Percentiles rank a stretch among this genome's conserved stretches.
phyloP scores from a whole-genome alignment of 2,329 filamentous ascomycete species.

The Scedosporium apiospermum region DNA sequence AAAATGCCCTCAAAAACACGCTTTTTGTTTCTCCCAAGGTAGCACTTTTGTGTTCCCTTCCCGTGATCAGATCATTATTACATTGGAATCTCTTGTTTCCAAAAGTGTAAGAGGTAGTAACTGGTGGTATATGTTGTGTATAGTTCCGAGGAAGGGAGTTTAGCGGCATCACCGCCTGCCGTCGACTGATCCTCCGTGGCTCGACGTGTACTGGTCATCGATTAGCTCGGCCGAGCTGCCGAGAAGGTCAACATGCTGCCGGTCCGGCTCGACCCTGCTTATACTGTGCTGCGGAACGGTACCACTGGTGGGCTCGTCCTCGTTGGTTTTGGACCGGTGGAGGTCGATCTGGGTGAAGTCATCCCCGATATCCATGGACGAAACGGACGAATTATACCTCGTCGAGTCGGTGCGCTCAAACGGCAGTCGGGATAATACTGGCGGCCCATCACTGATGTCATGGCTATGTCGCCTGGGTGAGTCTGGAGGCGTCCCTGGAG shows the following conservation, averaged over 20 bases:
- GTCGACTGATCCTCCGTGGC: not conserved
- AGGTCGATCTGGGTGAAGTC: conserved; percentile 34
- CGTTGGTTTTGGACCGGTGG: conserved; percentile 24
- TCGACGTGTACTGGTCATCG: conserved; percentile 20
- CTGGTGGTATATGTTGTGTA: too few species aligned
- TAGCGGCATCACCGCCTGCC: not conserved
- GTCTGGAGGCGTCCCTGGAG: conserved; percentile 9
- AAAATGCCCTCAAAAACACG: too few species aligned
- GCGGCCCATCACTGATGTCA: conserved; percentile 8
- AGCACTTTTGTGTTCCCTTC: too few species aligned
- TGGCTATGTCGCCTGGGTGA: conserved; percentile 6
- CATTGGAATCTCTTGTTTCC: too few species aligned
- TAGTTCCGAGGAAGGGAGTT: not conserved
- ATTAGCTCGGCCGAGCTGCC: conserved; percentile 49
- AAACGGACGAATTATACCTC: conserved; percentile 39
- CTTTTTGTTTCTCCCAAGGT: too few species aligned
- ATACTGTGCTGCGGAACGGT: conserved; percentile 49
- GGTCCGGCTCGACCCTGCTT: conserved; percentile 41
- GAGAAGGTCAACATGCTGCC: conserved; percentile 33
- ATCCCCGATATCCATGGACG: conserved; percentile 37
- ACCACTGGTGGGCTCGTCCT: conserved; percentile 45
- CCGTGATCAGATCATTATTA: too few species aligned
- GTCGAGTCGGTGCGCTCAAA: conserved; percentile 49
- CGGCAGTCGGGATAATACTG: conserved; percentile 26
- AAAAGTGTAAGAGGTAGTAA: too few species aligned